Percentiles rank a stretch among this genome's conserved stretches.
phyloP scores from a whole-genome alignment of 2,329 filamentous ascomycete genomes.

The Talaromyces albobiverticillius region DNA sequence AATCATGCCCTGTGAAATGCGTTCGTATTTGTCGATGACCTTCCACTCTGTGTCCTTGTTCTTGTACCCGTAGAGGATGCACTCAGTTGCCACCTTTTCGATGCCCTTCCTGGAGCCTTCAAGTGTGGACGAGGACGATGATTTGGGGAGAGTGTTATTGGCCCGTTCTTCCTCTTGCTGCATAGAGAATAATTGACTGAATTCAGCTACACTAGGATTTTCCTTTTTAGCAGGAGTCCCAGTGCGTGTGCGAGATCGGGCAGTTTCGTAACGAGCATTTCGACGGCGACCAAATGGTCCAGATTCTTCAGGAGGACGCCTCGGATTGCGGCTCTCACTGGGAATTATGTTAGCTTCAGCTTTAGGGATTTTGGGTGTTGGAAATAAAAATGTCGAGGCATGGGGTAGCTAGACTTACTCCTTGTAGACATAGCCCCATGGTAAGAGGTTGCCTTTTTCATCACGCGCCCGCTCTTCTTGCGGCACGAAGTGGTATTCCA shows the following conservation, averaged over 20 bases:
- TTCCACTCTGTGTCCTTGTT: conserved; percentile 70
- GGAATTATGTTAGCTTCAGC: conserved; percentile 28
- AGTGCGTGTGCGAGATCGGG: conserved; percentile 54
- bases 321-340: conserved; percentile 49
- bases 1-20: conserved; percentile 73
- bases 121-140: conserved; percentile 41
- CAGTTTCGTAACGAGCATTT: conserved; percentile 42
- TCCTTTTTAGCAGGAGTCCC: conserved; percentile 58
- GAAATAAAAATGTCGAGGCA: background rate
- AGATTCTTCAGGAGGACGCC: conserved; percentile 57
- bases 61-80: conserved; percentile 80
- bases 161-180: conserved; percentile 44
- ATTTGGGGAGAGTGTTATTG: conserved; percentile 32
- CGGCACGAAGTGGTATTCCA: conserved; percentile 66
- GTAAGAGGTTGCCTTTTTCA: conserved; percentile 56
- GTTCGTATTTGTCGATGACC: conserved; percentile 83
- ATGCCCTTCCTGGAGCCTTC: conserved; percentile 36
- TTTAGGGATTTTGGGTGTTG: background rate
- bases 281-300: conserved; percentile 60
- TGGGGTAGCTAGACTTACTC: conserved; percentile 46
- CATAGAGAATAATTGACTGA: conserved; percentile 43
- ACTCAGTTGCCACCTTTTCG: conserved; percentile 65
- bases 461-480: conserved; percentile 61
- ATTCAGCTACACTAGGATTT: conserved; percentile 51
- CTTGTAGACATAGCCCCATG: conserved; percentile 63